phyloP scores from a whole-genome alignment of 2,329 filamentous ascomycete genomes.

The Verticillium longisporum region DNA sequence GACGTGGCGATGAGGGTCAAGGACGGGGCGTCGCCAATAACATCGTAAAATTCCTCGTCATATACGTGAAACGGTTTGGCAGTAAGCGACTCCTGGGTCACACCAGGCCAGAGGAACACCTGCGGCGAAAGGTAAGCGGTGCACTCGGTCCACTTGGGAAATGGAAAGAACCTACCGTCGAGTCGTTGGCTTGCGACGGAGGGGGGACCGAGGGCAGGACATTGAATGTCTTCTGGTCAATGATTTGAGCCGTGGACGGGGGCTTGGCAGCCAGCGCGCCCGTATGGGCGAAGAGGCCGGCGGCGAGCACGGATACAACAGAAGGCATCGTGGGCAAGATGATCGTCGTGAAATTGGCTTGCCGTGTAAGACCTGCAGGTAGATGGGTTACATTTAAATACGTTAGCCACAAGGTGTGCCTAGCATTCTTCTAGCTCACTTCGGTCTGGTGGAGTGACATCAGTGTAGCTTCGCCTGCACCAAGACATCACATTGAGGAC shows the following conservation, averaged over 20 bases:
- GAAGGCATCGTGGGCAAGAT: neutral
- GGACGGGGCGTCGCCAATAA: constrained; percentile 41
- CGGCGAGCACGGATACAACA: constrained; percentile 1
- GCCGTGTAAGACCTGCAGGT: neutral
- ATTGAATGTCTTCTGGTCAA: constrained; percentile 37
- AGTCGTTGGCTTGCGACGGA: constrained; percentile 25
- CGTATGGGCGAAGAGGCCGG: constrained; percentile 14
- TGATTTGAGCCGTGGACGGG: constrained; percentile 25
- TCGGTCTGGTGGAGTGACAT: neutral
- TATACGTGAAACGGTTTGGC: constrained; percentile 38
- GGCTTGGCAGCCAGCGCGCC: constrained; percentile 6
- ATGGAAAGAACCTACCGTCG: constrained; percentile 20
- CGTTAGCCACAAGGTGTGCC: neutral
- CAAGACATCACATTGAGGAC: neutral
- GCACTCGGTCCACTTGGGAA: neutral
- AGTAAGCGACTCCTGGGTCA: constrained; percentile 26
- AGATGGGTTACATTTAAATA: neutral
- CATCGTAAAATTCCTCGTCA: constrained; percentile 40
- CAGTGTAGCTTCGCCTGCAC: neutral
- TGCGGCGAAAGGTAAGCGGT: constrained; percentile 8
- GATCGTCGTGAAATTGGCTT: neutral
- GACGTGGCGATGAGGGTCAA: constrained; percentile 41
- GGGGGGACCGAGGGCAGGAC: constrained; percentile 30
- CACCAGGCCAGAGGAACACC: constrained; percentile 36
- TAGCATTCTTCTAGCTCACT: neutral